Evolutionary conservation across 2,329 filamentous ascomycete species (phyloP), one percentile per base, ranked within the genome.

Genomic region (Monosporascus ibericus): DNA sequence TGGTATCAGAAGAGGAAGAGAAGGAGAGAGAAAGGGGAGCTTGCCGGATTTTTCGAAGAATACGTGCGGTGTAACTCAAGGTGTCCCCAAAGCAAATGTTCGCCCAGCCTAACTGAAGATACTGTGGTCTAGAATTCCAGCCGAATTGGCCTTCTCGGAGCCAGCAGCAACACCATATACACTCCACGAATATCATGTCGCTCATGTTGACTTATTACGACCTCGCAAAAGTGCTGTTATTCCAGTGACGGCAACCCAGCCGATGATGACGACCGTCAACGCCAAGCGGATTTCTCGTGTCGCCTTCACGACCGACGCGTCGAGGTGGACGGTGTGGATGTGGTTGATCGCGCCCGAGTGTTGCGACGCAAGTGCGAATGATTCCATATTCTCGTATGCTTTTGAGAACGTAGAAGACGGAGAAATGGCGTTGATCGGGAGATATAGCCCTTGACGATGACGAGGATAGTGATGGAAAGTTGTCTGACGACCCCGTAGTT

Each of bases 281-380:
- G 64, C 59, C 34, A 68, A 55, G 34, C 65, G 63, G 24, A 66
- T n/a, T 53, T 70, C 67, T 47, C 65, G 65, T 38, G 63, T 58
- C 7, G 59, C 59, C 6, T 57, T 60, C 25, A 58, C 50, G 6
- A 60, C 54, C 9, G 63, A 60, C 6, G 65, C 54, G 50, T 66
- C 62, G 37, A 70, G 52, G 42, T 60, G 62, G 51, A 69, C 57
- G 15, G 63, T 59, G 55, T 69, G 67, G 15, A 64, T 48, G 49
- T 70, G 68, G 39, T 64, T 64, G 51, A 70, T 68, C 15, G 64
- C 62, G 34, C 67, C 68, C n/a, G 63, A 63, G 48, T 70, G 68
- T 48, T 63, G 56, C 34, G 68, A 65, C 5, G 68, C 65, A 14
- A 70, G 54, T 27, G 64, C 59, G 52, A 70, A 70, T 3, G 66